A percentile compares a stretch with the other conserved stretches of the same genome.
Conservation (phyloP, 176 grass and related monocot species). For the Poa pratensis region DNA sequence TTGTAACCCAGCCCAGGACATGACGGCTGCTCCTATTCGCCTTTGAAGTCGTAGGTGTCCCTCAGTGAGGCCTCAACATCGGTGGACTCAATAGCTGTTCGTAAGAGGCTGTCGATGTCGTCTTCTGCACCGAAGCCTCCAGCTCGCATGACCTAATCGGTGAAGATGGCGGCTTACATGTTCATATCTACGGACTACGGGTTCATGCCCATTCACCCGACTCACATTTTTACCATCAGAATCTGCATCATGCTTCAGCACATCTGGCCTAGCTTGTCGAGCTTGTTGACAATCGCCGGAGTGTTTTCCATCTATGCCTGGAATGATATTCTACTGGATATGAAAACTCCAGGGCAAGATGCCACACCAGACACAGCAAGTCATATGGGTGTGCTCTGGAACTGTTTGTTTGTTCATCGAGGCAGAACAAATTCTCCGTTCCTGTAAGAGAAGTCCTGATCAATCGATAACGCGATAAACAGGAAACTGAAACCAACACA, state of each 20-base stretch:
- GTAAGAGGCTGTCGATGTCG: constrained; percentile 61
- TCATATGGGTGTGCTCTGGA: too few relatives aligned
- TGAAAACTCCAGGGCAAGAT: too few relatives aligned
- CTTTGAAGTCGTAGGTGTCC: constrained; percentile 59
- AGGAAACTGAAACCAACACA: too few relatives aligned
- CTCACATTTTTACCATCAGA: background rate
- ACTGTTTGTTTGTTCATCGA: too few relatives aligned
- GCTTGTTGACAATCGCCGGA: too few relatives aligned
- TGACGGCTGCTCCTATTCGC: constrained; percentile 42
- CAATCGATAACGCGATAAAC: too few relatives aligned
- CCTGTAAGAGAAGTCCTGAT: too few relatives aligned
- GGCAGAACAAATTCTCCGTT: too few relatives aligned
- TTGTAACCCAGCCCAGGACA: constrained; percentile 59
- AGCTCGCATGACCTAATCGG: constrained; percentile 54
- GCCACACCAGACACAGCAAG: too few relatives aligned
- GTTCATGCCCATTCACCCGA: constrained; percentile 13
- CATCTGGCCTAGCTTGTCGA: background rate
- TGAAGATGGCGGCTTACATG: constrained; percentile 59
- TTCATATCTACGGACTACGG: constrained; percentile 53
- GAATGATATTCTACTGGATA: too few relatives aligned
- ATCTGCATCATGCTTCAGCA: background rate
- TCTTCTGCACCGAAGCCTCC: constrained; percentile 64
- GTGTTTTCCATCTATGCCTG: too few relatives aligned
- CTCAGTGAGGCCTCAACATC: constrained; percentile 58
- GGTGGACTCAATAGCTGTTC: constrained; percentile 52